Conservation (phyloP, 768 basidiomycete species). For the Suillus decipiens region DNA sequence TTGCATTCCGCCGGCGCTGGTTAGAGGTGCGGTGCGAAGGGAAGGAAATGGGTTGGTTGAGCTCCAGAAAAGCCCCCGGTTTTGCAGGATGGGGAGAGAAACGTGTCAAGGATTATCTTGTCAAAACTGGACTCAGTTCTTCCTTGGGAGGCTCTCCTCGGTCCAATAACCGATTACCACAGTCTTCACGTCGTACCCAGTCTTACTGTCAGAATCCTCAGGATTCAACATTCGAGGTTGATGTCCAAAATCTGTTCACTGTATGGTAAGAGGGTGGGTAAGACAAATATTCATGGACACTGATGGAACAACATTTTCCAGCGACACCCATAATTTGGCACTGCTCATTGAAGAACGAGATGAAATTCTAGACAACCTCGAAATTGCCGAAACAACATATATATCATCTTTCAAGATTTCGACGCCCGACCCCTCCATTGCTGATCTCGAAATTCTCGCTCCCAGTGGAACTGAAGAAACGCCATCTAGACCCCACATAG, state of each 20-base stretch:
- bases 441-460: conserved; percentile 47
- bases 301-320: conserved; percentile 26
- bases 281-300: neutral
- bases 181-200: conserved; percentile 33
- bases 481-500: conserved; percentile 58
- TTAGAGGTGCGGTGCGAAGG: conserved; percentile 62
- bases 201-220: conserved; percentile 31
- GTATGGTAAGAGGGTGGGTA: conserved; percentile 53
- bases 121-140: conserved; percentile 66
- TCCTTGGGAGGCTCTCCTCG: conserved; percentile 43
- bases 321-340: conserved; percentile 69
- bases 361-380: conserved; percentile 74
- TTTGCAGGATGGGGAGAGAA: conserved; percentile 76
- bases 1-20: conserved; percentile 61
- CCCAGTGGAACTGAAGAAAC: conserved; percentile 39
- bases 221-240: conserved; percentile 53
- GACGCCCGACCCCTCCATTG: conserved; percentile 72
- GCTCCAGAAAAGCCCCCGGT: conserved; percentile 60
- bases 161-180: conserved; percentile 26
- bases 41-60: conserved; percentile 77
- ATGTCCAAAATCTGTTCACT: conserved; percentile 73
- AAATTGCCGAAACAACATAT: conserved; percentile 78
- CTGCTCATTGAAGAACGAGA: conserved; percentile 75
- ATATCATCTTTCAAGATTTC: conserved; percentile 73
- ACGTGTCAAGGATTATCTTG: conserved; percentile 65